Percentiles rank a stretch among this genome's conserved stretches.
Evolutionary conservation across 306 rosid genomes (phyloP).

Genomic region (Delonix regia): DNA sequence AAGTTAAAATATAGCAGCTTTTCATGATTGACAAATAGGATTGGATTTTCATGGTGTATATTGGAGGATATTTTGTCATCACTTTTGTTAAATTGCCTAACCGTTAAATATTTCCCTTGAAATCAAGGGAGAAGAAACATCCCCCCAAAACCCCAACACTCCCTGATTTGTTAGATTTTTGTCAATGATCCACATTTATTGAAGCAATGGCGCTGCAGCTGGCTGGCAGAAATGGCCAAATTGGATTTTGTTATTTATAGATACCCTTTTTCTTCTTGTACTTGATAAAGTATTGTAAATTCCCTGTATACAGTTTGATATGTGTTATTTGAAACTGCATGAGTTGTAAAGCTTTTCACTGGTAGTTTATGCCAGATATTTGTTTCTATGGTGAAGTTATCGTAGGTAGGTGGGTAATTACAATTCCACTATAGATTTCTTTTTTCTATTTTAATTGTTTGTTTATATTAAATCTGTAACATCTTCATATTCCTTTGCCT

Average conservation of each 20-base stretch:
- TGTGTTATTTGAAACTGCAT: background rate
- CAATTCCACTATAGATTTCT: background rate
- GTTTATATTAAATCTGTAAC: background rate
- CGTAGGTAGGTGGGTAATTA: background rate
- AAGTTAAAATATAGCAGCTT: background rate
- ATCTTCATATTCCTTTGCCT: background rate
- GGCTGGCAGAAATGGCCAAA: background rate
- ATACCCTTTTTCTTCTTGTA: background rate
- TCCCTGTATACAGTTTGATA: background rate
- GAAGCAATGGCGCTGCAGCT: conserved; percentile 17
- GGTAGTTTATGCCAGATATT: conserved; percentile 1
- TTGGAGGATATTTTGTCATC: background rate
- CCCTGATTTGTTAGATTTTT: background rate
- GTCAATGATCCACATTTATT: background rate
- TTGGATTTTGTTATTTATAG: background rate
- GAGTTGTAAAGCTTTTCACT: background rate
- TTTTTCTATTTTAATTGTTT: background rate
- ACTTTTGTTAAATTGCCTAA: background rate
- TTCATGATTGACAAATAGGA: background rate
- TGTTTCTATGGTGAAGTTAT: background rate
- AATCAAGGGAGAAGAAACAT: background rate
- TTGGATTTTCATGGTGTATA: background rate
- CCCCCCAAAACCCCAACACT: too few species aligned
- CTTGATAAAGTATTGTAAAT: background rate
- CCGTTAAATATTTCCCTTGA: background rate